Percentiles rank a stretch among this genome's conserved stretches.
Evolutionary conservation across 2,329 filamentous ascomycete species (phyloP).

Genomic region (Botryosphaeria dothidea): DNA sequence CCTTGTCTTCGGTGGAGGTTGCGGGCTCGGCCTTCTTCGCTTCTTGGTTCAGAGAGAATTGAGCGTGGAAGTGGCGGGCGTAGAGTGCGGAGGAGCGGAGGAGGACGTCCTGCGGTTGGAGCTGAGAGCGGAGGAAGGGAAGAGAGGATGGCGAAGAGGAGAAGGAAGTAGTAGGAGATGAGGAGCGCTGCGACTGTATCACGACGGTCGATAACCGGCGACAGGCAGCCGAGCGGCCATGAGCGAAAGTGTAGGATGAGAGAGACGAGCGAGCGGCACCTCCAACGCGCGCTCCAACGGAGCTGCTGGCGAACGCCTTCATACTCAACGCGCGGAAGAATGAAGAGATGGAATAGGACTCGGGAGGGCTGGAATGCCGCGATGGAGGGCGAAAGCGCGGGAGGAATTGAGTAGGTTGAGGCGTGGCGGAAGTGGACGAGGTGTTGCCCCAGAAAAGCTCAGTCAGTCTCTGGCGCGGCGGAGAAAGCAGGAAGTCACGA

Average conservation of each 20-base stretch:
- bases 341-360: neutral
- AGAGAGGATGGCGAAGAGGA: constrained; percentile 28
- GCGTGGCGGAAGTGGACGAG: neutral
- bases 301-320: constrained; percentile 44
- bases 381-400: neutral
- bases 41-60: constrained; percentile 33
- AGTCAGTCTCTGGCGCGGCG: constrained; percentile 5
- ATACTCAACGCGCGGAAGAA: constrained; percentile 37
- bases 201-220: constrained; percentile 45
- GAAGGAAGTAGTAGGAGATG: constrained; percentile 26
- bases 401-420: constrained; percentile 12
- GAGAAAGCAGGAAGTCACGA: constrained; percentile 11
- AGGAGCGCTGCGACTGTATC: constrained; percentile 25
- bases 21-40: constrained; percentile 29
- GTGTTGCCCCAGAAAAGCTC: constrained; percentile 15
- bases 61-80: constrained; percentile 47
- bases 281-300: constrained; percentile 44
- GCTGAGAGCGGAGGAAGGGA: constrained; percentile 45
- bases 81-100: constrained; percentile 45
- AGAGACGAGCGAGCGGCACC: constrained; percentile 35
- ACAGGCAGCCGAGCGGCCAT: constrained; percentile 50
- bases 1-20: constrained; percentile 27
- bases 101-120: constrained; percentile 40
- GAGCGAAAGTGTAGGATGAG: constrained; percentile 38
- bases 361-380: neutral